Evolutionary conservation across 1,284 basidiomycete genomes (phyloP), one percentile per base, ranked within the genome.

Genomic region (Leccinum pseudoinsigne): DNA sequence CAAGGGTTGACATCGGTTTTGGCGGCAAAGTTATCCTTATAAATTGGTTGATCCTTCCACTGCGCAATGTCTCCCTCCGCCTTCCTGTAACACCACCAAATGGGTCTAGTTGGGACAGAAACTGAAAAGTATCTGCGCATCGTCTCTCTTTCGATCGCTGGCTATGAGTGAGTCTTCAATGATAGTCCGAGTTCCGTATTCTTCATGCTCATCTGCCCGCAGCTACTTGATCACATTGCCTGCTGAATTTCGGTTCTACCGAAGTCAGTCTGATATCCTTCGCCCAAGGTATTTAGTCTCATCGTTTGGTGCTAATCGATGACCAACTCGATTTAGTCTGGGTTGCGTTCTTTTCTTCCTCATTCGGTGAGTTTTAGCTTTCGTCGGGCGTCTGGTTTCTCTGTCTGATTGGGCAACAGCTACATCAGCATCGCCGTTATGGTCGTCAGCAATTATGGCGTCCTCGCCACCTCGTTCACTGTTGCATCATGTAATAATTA

Each of bases 221-320:
- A 80, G 79, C 63, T 80, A 79, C 65, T 7, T 81, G 57, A 66
- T 78, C 65, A 80, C 80, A 9, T 58, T 80, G 9, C 80, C 79
- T 38, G 76, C 77, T 7, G 79, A 80, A 66, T 68, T 72, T 67
- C 71, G 79, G 56, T 78, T 81, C 61, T 80, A 81, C 69, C 71
- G 67, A 62, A 74, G 72, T 59, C 79, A 80, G 63, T 45, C 69
- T 38, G 66, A 66, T 47, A 55, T 77, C 12, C 34, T 65, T 10
- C 75, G 67, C 62, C 71, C 68, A 28, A 75, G 76, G 74, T 77
- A 62, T 38, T 47, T 23, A 8, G 51, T 54, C 21, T 50, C 18
- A 28, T 57, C 16, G 3, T 3, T 14, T 23, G 3, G 8, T 47
- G 16, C 14, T 42, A 18, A 4, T 9, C 31, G 8, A 51, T 58